Conservation (phyloP, 1,284 basidiomycete species). For the Ceratobasidium sp. region DNA sequence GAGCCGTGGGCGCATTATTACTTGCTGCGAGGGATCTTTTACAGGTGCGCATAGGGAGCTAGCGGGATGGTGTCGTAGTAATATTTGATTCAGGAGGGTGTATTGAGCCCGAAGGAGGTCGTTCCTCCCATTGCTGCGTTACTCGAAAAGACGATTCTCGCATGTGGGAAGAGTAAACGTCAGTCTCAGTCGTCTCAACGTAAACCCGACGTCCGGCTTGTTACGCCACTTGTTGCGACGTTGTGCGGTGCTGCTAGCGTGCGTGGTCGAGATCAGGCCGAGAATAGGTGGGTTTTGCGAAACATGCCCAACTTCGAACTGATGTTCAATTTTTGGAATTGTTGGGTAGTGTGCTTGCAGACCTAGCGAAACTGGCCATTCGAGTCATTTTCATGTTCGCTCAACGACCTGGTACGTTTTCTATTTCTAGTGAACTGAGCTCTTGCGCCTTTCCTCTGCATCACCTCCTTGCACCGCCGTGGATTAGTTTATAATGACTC, state of each 20-base stretch:
- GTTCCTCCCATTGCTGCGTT: slow-evolving; percentile 10
- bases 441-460: background rate
- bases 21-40: slow-evolving; percentile 20
- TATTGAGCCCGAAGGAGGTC: background rate
- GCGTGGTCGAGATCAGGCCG: background rate
- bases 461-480: background rate
- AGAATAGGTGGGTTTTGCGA: background rate
- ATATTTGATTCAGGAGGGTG: background rate
- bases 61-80: background rate
- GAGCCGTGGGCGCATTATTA: slow-evolving; percentile 21
- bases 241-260: background rate
- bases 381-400: slow-evolving; percentile 4
- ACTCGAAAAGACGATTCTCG: slow-evolving; percentile 14
- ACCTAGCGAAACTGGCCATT: slow-evolving; percentile 12
- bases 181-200: background rate
- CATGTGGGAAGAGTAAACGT: background rate
- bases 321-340: background rate
- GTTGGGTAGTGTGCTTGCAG: background rate
- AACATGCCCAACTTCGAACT: no score
- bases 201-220: background rate
- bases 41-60: background rate
- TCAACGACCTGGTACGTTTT: slow-evolving; percentile 9
- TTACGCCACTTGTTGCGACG: slow-evolving; percentile 17
- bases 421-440: background rate
- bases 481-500: background rate